Evolutionary conservation across 257 asterid species (phyloP).

Genomic region (Coffea eugenioides): DNA sequence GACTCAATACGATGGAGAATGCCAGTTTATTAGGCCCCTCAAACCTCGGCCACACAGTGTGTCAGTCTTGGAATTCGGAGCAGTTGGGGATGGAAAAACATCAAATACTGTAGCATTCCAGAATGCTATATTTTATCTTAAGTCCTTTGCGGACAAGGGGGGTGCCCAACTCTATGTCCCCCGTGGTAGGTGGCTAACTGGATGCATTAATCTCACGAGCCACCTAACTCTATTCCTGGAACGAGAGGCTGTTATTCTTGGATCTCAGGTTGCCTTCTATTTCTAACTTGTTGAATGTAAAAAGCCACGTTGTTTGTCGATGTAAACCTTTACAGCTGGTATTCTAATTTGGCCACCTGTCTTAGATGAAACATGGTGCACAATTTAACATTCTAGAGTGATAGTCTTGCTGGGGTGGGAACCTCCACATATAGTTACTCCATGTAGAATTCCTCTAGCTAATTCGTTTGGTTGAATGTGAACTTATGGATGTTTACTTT

Average conservation of each 20-base stretch:
- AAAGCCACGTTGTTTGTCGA: background rate
- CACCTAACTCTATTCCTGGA: constrained; percentile 93
- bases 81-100: constrained; percentile 91
- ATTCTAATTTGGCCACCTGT: background rate
- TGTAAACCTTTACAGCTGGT: background rate
- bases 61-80: constrained; percentile 90
- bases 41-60: constrained; percentile 98
- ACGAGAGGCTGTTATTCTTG: constrained; percentile 81
- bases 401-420: background rate
- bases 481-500: background rate
- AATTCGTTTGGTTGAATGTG: background rate
- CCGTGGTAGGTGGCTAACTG: constrained; percentile 83
- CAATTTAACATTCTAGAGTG: background rate
- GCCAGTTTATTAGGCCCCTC: constrained; percentile 63
- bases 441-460: background rate
- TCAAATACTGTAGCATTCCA: constrained; percentile 86
- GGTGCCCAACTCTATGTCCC: constrained; percentile 99
- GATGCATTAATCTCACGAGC: constrained; percentile 91
- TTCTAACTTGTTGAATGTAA: background rate
- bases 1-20: constrained; percentile 55
- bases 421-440: too few relatives aligned
- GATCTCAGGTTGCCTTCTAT: constrained; percentile 54
- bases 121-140: constrained; percentile 92
- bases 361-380: background rate
- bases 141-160: constrained; percentile 93